Percentiles rank a stretch among this genome's conserved stretches.
Conservation (phyloP, 1,284 basidiomycete species). For the Apiotrichum gamsii region DNA sequence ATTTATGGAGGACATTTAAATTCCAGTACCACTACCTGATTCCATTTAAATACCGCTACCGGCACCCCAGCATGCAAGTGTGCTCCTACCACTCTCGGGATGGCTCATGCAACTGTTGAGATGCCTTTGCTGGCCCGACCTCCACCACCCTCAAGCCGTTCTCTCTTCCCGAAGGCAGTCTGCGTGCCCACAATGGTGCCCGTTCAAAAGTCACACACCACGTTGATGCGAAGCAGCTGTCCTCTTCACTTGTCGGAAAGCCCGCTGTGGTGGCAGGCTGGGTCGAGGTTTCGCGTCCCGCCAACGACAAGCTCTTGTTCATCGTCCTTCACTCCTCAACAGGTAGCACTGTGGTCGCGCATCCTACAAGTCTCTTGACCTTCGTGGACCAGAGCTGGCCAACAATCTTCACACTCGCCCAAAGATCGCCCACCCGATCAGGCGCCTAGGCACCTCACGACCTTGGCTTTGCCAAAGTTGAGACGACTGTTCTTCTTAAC, state of each 20-base stretch:
- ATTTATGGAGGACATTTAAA: no score
- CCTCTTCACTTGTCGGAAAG: conserved; percentile 53
- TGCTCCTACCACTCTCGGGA: no score
- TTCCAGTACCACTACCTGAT: no score
- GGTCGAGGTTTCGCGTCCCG: conserved; percentile 60
- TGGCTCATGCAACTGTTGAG: no score
- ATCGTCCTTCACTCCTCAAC: conserved; percentile 66
- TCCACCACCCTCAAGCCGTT: conserved; percentile 8
- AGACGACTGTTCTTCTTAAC: conserved; percentile 86
- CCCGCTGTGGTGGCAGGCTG: conserved; percentile 66
- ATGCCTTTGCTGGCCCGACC: no score
- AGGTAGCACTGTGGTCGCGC: conserved; percentile 62
- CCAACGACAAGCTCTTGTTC: conserved; percentile 41
- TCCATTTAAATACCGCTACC: no score
- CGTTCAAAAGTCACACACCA: conserved; percentile 52
- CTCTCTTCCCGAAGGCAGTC: not conserved
- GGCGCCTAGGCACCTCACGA: conserved; percentile 71
- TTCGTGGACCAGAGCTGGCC: conserved; percentile 66
- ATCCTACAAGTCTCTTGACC: conserved; percentile 79
- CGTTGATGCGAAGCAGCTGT: conserved; percentile 60
- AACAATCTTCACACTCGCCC: conserved; percentile 74
- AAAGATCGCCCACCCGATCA: conserved; percentile 67
- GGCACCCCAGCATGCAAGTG: no score
- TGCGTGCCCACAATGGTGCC: conserved; percentile 14
- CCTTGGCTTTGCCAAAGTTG: conserved; percentile 78